Evolutionary conservation across 2,329 filamentous ascomycete genomes (phyloP).

Genomic region (Penicillium sp.): DNA sequence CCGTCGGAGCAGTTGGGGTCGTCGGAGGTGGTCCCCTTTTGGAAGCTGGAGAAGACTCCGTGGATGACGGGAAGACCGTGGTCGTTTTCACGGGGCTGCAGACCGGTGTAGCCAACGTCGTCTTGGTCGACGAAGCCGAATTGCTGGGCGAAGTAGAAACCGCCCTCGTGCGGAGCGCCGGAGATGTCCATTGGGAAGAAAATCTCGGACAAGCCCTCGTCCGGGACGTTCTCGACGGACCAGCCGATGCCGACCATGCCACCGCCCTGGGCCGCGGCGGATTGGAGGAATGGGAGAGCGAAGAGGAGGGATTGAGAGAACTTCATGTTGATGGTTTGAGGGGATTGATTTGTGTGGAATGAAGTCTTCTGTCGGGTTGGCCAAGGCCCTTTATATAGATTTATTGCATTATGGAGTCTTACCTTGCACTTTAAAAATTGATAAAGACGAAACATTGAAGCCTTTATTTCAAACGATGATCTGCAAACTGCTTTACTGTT

Average conservation of each 20-base stretch:
- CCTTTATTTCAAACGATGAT: neutral
- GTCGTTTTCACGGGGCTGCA: constrained; percentile 24
- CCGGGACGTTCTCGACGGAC: constrained; percentile 11
- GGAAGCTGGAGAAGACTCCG: constrained; percentile 35
- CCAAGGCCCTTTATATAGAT: neutral
- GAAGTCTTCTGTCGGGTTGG: no score
- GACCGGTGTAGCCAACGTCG: constrained; percentile 29
- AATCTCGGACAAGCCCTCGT: constrained; percentile 20
- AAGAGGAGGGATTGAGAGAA: constrained; percentile 4
- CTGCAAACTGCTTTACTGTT: neutral
- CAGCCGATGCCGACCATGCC: constrained; percentile 14
- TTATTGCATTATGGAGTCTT: neutral
- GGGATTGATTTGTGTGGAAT: neutral
- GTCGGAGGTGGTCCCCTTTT: constrained; percentile 22
- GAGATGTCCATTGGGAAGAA: constrained; percentile 24
- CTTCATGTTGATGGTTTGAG: constrained; percentile 6
- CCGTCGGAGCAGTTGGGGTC: constrained; percentile 24
- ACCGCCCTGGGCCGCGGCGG: constrained; percentile 5
- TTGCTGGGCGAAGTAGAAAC: constrained; percentile 32
- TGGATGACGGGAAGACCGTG: constrained; percentile 23
- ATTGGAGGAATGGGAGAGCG: constrained; percentile 5
- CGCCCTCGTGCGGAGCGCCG: constrained; percentile 18
- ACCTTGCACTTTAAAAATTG: neutral
- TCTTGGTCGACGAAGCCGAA: constrained; percentile 21
- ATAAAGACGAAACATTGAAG: neutral